Conservation (phyloP, 176 grass and related monocot species). For the Lolium perenne region DNA sequence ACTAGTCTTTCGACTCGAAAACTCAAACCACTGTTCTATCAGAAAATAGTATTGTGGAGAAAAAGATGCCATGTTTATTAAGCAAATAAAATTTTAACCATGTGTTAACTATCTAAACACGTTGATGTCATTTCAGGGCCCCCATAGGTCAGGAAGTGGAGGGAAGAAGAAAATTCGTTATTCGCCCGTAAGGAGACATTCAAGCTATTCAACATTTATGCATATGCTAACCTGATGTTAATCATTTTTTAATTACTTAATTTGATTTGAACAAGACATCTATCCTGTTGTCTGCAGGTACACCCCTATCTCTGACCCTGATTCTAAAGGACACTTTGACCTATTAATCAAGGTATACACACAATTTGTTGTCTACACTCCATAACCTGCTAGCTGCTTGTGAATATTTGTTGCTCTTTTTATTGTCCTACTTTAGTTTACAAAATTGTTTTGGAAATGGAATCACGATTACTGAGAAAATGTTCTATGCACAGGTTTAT, state of each 20-base stretch:
- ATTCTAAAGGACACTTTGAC: constrained; percentile 94
- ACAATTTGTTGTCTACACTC: constrained; percentile 6
- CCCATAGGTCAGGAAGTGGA: constrained; percentile 87
- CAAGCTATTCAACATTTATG: background rate
- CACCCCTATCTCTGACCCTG: constrained; percentile 87
- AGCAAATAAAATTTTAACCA: constrained; percentile 4
- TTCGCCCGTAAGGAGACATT: constrained; percentile 76
- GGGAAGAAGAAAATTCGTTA: constrained; percentile 87
- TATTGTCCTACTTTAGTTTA: background rate
- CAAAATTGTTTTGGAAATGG: constrained; percentile 4
- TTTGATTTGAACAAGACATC: background rate
- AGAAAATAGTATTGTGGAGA: background rate
- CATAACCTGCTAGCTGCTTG: background rate
- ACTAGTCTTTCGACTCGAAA: too few species aligned
- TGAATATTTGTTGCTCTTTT: background rate
- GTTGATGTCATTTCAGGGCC: constrained; percentile 63
- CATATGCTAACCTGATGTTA: background rate
- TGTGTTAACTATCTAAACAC: constrained; percentile 19
- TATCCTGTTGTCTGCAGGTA: constrained; percentile 66
- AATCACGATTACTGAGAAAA: background rate
- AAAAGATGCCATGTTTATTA: constrained; percentile 5
- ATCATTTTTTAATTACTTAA: constrained; percentile 6
- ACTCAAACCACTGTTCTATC: constrained; percentile 2
- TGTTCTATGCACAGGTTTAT: constrained; percentile 66
- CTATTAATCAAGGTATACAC: constrained; percentile 88